Percentiles rank a stretch among this genome's conserved stretches.
These are phyloP conservation scores for Ogataea allantospora DNA, from an alignment of 805 yeast species.

Conservation along the genomic window DNA sequence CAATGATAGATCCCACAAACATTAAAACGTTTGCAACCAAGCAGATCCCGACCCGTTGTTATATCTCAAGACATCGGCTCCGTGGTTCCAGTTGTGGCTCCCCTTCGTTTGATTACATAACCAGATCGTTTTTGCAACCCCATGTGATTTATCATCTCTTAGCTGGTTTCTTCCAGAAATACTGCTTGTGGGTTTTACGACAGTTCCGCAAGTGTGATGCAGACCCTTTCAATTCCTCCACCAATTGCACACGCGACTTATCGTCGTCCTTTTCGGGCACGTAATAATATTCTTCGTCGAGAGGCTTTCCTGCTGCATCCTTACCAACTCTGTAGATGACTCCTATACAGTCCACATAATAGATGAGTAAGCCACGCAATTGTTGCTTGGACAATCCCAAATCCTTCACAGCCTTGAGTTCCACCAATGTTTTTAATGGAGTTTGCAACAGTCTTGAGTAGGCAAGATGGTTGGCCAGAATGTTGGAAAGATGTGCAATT, in stretches of 20 bases:
- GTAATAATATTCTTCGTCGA: slow-evolving; percentile 93
- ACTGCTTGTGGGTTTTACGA: slow-evolving; percentile 90
- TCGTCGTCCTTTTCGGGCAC: slow-evolving; percentile 81
- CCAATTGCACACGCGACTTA: slow-evolving; percentile 62
- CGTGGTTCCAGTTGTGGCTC: slow-evolving; percentile 7
- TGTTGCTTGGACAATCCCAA: slow-evolving; percentile 44
- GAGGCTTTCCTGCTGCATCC: slow-evolving; percentile 93
- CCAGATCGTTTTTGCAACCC: neutral
- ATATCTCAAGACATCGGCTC: no score
- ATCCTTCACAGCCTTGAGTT: slow-evolving; percentile 57
- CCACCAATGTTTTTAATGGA: slow-evolving; percentile 66
- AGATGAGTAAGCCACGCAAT: slow-evolving; percentile 42
- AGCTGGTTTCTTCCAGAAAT: slow-evolving; percentile 66
- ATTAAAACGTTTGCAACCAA: no score
- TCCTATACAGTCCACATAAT: slow-evolving; percentile 67
- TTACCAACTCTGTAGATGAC: slow-evolving; percentile 85
- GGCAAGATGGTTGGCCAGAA: slow-evolving; percentile 81
- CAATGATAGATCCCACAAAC: neutral
- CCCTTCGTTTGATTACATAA: slow-evolving; percentile 7
- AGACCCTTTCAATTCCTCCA: slow-evolving; percentile 75
- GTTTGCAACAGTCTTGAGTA: slow-evolving; percentile 86
- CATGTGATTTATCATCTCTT: slow-evolving; percentile 14
- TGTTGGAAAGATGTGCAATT: slow-evolving; percentile 54
- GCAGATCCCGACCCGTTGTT: no score
- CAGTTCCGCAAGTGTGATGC: slow-evolving; percentile 77